These are phyloP conservation scores for Brettanomyces naardenensis DNA, from an alignment of 805 yeast genomes.

Conservation along the genomic window DNA sequence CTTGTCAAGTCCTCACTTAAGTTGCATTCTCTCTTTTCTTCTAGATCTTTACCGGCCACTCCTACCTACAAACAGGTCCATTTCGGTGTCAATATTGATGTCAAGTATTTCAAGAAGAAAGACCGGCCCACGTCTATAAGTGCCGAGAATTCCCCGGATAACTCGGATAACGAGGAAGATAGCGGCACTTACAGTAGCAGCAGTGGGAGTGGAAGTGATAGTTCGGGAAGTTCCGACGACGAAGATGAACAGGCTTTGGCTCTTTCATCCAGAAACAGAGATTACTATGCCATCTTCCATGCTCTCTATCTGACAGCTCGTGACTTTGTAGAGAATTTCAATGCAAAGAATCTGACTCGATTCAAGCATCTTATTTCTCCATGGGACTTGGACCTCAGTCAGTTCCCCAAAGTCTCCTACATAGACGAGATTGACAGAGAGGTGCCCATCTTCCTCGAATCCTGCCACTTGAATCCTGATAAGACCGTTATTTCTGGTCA, in stretches of 20 bases:
- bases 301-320: conserved; percentile 12
- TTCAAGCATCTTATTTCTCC: conserved; percentile 18
- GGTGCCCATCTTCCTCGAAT: conserved; percentile 54
- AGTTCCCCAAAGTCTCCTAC: conserved; percentile 39
- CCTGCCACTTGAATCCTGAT: conserved; percentile 50
- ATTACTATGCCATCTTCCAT: conserved; percentile 8
- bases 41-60: conserved; percentile 39
- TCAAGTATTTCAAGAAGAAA: conserved; percentile 61
- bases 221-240: conserved; percentile 5
- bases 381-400: conserved; percentile 38
- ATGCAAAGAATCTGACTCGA: conserved; percentile 10
- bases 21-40: conserved; percentile 20
- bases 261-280: conserved; percentile 5
- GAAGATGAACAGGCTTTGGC: conserved; percentile 16
- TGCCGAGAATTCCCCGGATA: conserved; percentile 53
- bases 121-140: conserved; percentile 76
- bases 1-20: conserved; percentile 69
- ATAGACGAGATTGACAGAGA: conserved; percentile 33
- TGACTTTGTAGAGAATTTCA: conserved; percentile 10
- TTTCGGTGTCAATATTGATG: conserved; percentile 70
- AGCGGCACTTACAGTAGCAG: conserved; percentile 19
- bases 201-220: conserved; percentile 21
- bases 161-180: conserved; percentile 26
- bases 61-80: conserved; percentile 74
- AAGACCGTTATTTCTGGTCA: conserved; percentile 58